Base-by-base conservation (phyloP, 495 filamentous ascomycete species). In the Tuber melanosporum region DNA sequence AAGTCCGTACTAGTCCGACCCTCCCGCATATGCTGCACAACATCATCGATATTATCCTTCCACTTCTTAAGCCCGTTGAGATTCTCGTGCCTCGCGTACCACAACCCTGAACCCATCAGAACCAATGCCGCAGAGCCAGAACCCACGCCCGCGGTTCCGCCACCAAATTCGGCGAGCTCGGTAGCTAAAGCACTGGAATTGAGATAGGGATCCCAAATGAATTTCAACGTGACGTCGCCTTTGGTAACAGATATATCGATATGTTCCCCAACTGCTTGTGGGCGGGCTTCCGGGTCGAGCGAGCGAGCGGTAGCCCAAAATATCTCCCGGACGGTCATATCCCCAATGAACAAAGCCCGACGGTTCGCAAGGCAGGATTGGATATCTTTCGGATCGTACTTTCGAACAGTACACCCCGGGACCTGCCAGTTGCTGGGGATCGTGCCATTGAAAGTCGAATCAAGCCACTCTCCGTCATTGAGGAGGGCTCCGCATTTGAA, bases 131-230 rank as follows among this genome's bases (percentile, higher is more conserved):
- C 79, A 7, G 81, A 71, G 17, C 75, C 77, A 36, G 76, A 70
- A 47, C 75, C 66, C 71, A 78, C 45, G 20, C 73, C 57, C 44
- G 43, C 3, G 36, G 74, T 78, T 32, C 71, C 77, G 32, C 62
- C 70, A 44, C 75, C 75, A 62, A 76, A 78, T 12, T 71, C 32
- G n/a, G 72, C 73, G 32, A 91, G 79, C 43, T 87, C 86, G 32
- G 76, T 77, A 20, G 85, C 76, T 22, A 89, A 81, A 39, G 73
- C 80, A 2, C 87, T 86, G 20, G 86, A 87, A 81, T 91, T 91
- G 45, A 91, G 83, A 83, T 85, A 91, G 4, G 90, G 89, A 82
- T 91, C 89, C 89, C 89, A 91, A 22, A 88, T 78, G 72, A 90
- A 91, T 47, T 89, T 85, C 32, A 91, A 46, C 39, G 57, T 84